These are phyloP conservation scores for Ampelocalamus luodianensis DNA, from an alignment of 176 grass and related monocot genomes.

Conservation along the genomic window DNA sequence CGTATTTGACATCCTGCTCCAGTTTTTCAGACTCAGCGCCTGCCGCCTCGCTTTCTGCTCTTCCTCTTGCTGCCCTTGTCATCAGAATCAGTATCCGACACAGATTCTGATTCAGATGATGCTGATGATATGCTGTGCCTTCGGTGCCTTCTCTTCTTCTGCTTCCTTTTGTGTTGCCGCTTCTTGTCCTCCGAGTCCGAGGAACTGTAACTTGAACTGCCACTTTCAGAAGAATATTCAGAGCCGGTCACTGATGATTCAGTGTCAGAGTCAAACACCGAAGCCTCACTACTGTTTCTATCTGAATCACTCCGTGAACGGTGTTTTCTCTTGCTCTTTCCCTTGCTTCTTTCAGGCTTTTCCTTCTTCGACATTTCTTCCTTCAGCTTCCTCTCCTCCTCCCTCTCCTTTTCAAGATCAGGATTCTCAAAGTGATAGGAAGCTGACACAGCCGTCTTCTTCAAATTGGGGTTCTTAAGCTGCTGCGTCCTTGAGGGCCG, in stretches of 20 bases:
- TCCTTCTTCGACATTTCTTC: slow-evolving; percentile 46
- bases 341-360: slow-evolving; percentile 36
- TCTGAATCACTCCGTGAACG: slow-evolving; percentile 57
- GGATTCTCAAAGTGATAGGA: slow-evolving; percentile 64
- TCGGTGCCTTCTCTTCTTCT: slow-evolving; percentile 64
- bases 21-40: slow-evolving; percentile 29
- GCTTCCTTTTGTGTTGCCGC: slow-evolving; percentile 54
- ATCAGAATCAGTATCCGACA: slow-evolving; percentile 65
- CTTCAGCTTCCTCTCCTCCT: slow-evolving; percentile 45
- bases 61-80: slow-evolving; percentile 65
- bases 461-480: slow-evolving; percentile 79
- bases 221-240: slow-evolving; percentile 62
- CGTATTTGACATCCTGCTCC: slow-evolving; percentile 17
- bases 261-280: slow-evolving; percentile 68
- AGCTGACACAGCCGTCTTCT: slow-evolving; percentile 54
- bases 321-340: slow-evolving; percentile 76
- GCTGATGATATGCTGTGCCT: slow-evolving; percentile 55
- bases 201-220: slow-evolving; percentile 69
- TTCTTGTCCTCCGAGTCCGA: slow-evolving; percentile 69
- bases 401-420: slow-evolving; percentile 64
- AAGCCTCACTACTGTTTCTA: slow-evolving; percentile 55
- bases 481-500: slow-evolving; percentile 61
- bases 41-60: slow-evolving; percentile 42
- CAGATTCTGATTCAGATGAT: slow-evolving; percentile 56
- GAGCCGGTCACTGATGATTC: slow-evolving; percentile 54